Conservation (phyloP, 768 basidiomycete species). For the Rhodosporidiobolus sp. region DNA sequence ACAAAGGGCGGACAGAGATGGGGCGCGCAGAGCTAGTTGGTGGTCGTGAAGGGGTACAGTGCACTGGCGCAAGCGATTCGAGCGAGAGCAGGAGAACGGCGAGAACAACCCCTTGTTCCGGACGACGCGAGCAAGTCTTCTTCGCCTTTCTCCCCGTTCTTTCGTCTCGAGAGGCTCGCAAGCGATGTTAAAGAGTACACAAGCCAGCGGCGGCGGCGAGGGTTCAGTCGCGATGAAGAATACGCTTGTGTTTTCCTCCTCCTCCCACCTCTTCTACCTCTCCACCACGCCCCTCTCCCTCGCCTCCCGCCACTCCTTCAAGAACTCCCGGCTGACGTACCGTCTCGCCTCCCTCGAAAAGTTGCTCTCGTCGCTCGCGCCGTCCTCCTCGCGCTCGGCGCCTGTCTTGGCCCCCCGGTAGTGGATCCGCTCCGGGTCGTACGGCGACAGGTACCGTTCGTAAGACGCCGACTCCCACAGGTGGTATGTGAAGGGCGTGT, state of each 20-base stretch:
- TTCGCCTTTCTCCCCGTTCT: too few relatives aligned
- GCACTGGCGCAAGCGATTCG: background rate
- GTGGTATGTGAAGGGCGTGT: constrained; percentile 47
- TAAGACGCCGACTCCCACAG: constrained; percentile 49
- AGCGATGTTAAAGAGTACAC: too few relatives aligned
- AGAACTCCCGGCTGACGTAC: constrained; percentile 22
- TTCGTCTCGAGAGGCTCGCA: background rate
- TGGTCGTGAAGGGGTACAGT: background rate
- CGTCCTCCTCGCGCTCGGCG: constrained; percentile 9
- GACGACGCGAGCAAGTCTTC: background rate
- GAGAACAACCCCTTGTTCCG: background rate
- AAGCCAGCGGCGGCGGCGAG: background rate
- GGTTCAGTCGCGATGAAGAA: background rate
- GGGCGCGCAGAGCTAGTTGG: background rate
- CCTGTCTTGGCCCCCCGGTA: constrained; percentile 21
- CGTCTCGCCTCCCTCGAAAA: constrained; percentile 47
- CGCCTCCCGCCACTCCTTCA: constrained; percentile 21
- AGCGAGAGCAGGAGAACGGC: background rate
- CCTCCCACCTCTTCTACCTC: background rate
- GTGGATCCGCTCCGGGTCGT: constrained; percentile 46
- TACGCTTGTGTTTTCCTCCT: background rate
- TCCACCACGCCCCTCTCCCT: background rate
- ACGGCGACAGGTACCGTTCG: constrained; percentile 41
- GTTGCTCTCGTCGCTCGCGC: constrained; percentile 37
- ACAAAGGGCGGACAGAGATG: too few relatives aligned